Evolutionary conservation across 2,329 filamentous ascomycete species (phyloP).

Genomic region (Teratosphaeriaceae sp.): DNA sequence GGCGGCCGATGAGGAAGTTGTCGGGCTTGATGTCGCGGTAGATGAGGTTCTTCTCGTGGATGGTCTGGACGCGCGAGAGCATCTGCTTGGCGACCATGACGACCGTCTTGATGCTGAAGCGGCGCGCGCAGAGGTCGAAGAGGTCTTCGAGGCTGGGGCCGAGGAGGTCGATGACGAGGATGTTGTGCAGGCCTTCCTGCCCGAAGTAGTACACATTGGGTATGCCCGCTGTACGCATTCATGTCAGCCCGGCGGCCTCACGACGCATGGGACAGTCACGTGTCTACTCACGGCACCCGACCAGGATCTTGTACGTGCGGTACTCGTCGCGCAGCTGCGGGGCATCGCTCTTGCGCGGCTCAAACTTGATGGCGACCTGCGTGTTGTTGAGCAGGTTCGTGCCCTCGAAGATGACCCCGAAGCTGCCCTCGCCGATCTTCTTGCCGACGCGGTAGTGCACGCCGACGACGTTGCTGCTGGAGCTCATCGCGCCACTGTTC

Average conservation of each 20-base stretch:
- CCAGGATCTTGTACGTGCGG: constrained; percentile 97
- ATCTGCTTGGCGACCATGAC: constrained; percentile 99
- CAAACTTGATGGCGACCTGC: constrained; percentile 99
- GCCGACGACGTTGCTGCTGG: constrained; percentile 61
- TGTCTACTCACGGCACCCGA: constrained; percentile 96
- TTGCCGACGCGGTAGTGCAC: constrained; percentile 98
- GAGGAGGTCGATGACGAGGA: constrained; percentile 93
- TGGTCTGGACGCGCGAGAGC: constrained; percentile 87
- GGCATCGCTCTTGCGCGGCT: constrained; percentile 97
- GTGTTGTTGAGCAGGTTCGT: constrained; percentile 99
- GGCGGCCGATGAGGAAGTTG: constrained; percentile 95
- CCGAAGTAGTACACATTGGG: constrained; percentile 99
- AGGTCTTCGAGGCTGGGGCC: constrained; percentile 93
- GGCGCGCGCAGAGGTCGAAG: constrained; percentile 93
- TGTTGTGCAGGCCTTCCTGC: constrained; percentile 97
- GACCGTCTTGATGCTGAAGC: constrained; percentile 95
- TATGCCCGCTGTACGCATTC: constrained; percentile 77
- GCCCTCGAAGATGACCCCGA: constrained; percentile 97
- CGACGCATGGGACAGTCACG: too few relatives aligned
- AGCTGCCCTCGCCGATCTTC: constrained; percentile 98
- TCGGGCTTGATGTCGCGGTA: constrained; percentile 99
- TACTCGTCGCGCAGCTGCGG: constrained; percentile 98
- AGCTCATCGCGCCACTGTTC: constrained; percentile 3
- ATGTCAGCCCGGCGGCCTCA: too few relatives aligned
- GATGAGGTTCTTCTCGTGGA: constrained; percentile 98